phyloP scores from a whole-genome alignment of 371 early-diverging fungal species.

The Dinochytrium kinnereticum region DNA sequence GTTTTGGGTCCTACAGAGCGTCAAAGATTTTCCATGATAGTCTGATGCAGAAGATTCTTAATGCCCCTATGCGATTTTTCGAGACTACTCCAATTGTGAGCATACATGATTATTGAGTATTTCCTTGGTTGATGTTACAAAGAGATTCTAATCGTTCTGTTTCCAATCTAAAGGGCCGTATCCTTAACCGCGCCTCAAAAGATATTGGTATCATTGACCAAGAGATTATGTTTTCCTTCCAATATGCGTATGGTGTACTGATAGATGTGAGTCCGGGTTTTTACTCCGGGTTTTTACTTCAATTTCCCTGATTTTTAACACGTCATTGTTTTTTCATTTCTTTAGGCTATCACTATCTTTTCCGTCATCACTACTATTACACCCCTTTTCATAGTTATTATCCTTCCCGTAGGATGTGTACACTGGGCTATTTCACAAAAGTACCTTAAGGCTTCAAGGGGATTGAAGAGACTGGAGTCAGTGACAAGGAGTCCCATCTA shows the following conservation, averaged over 20 bases:
- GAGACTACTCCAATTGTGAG: constrained; percentile 73
- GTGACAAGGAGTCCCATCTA: constrained; percentile 79
- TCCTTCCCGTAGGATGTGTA: constrained; percentile 32
- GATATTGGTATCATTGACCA: constrained; percentile 48
- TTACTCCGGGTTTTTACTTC: too few species aligned
- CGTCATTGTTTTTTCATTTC: too few species aligned
- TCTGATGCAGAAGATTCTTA: constrained; percentile 37
- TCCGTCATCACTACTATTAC: constrained; percentile 53
- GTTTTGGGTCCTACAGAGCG: constrained; percentile 35
- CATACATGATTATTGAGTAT: neutral
- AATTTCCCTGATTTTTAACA: too few species aligned
- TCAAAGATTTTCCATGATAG: constrained; percentile 39
- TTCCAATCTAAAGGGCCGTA: constrained; percentile 59
- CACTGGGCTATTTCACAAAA: constrained; percentile 25
- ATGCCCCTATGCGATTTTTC: constrained; percentile 65
- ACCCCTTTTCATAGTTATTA: constrained; percentile 52
- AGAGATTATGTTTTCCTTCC: constrained; percentile 46
- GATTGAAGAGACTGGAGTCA: constrained; percentile 80
- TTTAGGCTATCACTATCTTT: constrained; percentile 28
- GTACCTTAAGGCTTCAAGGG: constrained; percentile 75
- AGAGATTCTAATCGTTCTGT: constrained; percentile 71
- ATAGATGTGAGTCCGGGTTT: too few species aligned
- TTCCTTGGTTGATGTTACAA: constrained; percentile 30
- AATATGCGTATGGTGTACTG: too few species aligned
- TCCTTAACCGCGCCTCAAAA: constrained; percentile 77